Evolutionary conservation across 129 eudicot genomes (phyloP).

Genomic region (Oenanthe sinensis): DNA sequence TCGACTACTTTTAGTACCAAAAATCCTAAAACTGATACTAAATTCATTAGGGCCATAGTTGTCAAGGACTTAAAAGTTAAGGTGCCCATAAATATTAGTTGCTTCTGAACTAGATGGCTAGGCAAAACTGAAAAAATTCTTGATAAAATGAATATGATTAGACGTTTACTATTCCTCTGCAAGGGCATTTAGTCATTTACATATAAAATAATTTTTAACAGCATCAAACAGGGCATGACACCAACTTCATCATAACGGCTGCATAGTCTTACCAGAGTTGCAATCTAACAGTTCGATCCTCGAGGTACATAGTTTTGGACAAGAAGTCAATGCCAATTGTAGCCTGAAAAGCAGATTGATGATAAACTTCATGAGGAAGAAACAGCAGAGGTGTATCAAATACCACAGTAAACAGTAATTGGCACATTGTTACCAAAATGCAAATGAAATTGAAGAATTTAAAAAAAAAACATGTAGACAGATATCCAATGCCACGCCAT

Average conservation of each 20-base stretch:
- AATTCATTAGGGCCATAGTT: neutral
- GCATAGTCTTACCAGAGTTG: slow-evolving; percentile 59
- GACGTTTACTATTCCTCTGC: neutral
- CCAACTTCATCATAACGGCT: neutral
- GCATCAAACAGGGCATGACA: neutral
- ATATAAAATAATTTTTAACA: neutral
- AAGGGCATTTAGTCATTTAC: neutral
- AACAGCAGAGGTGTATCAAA: neutral
- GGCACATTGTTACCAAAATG: neutral
- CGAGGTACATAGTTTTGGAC: slow-evolving; percentile 86
- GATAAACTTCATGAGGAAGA: neutral
- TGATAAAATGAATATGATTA: neutral
- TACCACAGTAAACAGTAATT: neutral
- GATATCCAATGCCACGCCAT: neutral
- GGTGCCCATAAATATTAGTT: neutral
- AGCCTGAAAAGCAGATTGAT: slow-evolving; percentile 42
- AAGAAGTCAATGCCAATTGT: slow-evolving; percentile 80
- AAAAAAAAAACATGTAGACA: slow-evolving; percentile 8
- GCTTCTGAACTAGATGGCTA: neutral
- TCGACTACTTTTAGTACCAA: neutral
- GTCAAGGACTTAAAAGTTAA: no score
- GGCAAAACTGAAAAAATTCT: neutral
- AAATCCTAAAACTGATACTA: neutral
- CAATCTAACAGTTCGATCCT: slow-evolving; percentile 81
- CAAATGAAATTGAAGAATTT: neutral